Conservation (phyloP, 345 rosid species). For the Ricinus communis region DNA sequence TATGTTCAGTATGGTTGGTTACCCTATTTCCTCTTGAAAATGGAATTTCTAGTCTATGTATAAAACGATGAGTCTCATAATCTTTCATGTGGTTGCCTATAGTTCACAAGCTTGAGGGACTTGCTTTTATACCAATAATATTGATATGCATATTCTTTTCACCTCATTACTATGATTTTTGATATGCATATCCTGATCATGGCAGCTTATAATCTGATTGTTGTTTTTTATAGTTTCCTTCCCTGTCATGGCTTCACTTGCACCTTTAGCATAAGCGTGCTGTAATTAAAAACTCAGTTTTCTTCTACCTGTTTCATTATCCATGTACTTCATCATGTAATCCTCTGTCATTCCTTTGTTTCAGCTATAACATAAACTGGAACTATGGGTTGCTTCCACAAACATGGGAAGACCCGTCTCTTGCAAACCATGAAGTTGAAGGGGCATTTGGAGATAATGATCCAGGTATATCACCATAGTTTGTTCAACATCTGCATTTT, state of each 20-base stretch:
- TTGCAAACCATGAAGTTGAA: constrained; percentile 77
- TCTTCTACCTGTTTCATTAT: not conserved
- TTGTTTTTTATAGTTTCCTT: constrained; percentile 9
- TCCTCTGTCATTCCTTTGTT: not conserved
- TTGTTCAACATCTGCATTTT: constrained; percentile 4
- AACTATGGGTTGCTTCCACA: constrained; percentile 97
- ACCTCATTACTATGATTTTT: not conserved
- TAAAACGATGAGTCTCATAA: not conserved
- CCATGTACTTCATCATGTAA: not conserved
- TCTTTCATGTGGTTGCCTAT: not conserved
- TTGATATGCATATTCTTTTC: not conserved
- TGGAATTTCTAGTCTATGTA: not conserved
- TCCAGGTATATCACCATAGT: constrained; percentile 49
- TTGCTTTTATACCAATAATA: not conserved
- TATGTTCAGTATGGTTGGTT: not conserved
- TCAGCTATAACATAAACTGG: constrained; percentile 92
- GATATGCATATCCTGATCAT: not conserved
- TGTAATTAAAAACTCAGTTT: not conserved
- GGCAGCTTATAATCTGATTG: not conserved
- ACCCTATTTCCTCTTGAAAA: not conserved
- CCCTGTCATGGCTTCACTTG: not conserved
- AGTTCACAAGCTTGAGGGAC: not conserved
- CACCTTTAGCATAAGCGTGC: not conserved
- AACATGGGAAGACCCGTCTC: constrained; percentile 98
- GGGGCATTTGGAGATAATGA: constrained; percentile 95